Evolutionary conservation across 108 stramenopile species (phyloP).

Genomic region (Skeletonema menzelii): DNA sequence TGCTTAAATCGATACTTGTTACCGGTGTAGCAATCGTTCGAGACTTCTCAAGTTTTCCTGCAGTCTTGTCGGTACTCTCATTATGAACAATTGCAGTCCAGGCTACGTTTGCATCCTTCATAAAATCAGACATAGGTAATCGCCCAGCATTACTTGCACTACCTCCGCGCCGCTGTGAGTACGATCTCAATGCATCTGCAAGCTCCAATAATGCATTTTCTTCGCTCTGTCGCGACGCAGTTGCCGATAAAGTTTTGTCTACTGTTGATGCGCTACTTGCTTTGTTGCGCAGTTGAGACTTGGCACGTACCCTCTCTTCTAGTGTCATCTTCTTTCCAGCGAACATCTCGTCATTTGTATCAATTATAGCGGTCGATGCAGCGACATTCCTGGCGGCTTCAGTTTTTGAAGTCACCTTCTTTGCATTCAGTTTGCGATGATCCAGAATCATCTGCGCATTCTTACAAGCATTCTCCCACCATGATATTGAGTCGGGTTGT

Average conservation of each 20-base stretch:
- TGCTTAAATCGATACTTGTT: constrained; percentile 6
- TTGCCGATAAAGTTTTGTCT: background rate
- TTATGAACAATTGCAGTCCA: constrained; percentile 3
- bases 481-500: background rate
- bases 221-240: background rate
- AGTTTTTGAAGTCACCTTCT: background rate
- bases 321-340: constrained; percentile 14
- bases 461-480: background rate
- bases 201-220: constrained; percentile 16
- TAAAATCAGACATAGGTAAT: constrained; percentile 3
- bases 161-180: constrained; percentile 9
- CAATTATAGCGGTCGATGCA: background rate
- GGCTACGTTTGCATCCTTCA: constrained; percentile 8
- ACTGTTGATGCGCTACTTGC: background rate
- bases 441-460: constrained; percentile 8
- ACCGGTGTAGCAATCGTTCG: constrained; percentile 3
- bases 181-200: constrained; percentile 17
- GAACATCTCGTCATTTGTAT: background rate
- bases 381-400: background rate
- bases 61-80: background rate
- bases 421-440: background rate
- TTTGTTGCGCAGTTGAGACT: background rate
- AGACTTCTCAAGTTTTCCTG: background rate
- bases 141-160: background rate
- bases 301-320: constrained; percentile 15